These are phyloP conservation scores for Stropharia rugosoannulata DNA, from an alignment of 768 basidiomycete genomes.

Conservation along the genomic window DNA sequence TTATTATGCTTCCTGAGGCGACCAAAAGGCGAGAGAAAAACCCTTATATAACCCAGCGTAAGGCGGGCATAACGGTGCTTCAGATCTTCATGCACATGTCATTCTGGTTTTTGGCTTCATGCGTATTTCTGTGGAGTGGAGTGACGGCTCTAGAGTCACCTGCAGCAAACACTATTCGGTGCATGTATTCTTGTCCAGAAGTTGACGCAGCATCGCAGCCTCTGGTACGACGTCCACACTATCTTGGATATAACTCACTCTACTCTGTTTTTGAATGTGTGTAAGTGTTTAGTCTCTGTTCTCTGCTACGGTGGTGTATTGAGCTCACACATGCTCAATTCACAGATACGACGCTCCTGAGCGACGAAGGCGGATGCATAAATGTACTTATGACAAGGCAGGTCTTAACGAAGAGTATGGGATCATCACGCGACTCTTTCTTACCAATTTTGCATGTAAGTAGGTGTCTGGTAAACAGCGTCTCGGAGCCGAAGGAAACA, in stretches of 20 bases:
- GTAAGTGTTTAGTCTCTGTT: slow-evolving; percentile 7
- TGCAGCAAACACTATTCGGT: too few species aligned
- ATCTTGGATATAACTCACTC: slow-evolving; percentile 11
- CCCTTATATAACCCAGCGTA: too few species aligned
- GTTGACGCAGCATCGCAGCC: slow-evolving; percentile 5
- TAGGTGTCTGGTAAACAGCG: slow-evolving; percentile 9
- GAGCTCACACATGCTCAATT: not conserved
- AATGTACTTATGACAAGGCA: slow-evolving; percentile 19
- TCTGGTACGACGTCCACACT: slow-evolving; percentile 6
- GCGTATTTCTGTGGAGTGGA: too few species aligned
- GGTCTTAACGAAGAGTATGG: not conserved
- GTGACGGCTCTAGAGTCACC: too few species aligned
- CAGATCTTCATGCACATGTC: too few species aligned
- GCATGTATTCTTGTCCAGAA: slow-evolving; percentile 1
- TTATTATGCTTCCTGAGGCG: too few species aligned
- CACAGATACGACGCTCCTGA: not conserved
- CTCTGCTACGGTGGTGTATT: not conserved
- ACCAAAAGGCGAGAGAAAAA: too few species aligned
- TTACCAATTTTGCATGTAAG: not conserved
- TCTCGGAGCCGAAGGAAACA: not conserved
- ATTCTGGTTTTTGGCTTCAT: too few species aligned
- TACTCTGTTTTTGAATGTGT: slow-evolving; percentile 23
- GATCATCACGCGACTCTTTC: not conserved
- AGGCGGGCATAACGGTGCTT: too few species aligned
- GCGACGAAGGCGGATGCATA: too few species aligned